phyloP scores from a whole-genome alignment of 306 rosid species.

The Lupinus albus region DNA sequence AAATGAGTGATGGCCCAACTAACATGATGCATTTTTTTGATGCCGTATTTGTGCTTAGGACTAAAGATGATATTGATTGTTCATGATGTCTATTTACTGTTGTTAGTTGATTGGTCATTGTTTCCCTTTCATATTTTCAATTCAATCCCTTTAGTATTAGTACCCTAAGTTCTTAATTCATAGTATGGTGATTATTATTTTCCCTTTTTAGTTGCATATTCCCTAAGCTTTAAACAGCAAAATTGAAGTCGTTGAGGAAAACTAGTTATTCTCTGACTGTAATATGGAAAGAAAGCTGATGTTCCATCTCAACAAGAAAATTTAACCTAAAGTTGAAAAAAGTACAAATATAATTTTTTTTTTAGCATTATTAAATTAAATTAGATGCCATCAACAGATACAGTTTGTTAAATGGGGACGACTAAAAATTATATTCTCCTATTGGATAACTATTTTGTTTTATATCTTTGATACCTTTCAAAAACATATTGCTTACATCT shows the following conservation, averaged over 20 bases:
- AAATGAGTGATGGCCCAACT: conserved; percentile 11
- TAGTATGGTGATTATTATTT: not conserved
- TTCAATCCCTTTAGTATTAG: no score
- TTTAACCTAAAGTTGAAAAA: no score
- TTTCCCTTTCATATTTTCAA: not conserved
- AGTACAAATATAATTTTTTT: no score
- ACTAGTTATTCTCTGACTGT: not conserved
- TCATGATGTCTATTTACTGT: conserved; percentile 39
- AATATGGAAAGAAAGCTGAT: conserved; percentile 6
- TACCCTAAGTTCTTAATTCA: no score
- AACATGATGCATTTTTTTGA: conserved; percentile 15
- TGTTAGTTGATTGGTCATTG: conserved; percentile 37
- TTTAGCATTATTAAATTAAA: no score
- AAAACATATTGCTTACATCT: conserved; percentile 2
- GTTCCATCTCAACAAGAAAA: not conserved
- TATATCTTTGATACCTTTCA: conserved; percentile 21
- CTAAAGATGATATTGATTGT: conserved; percentile 33
- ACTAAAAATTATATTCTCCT: no score
- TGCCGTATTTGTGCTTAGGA: conserved; percentile 29
- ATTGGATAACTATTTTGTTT: no score
- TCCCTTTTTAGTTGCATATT: conserved; percentile 16
- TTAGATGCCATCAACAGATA: no score
- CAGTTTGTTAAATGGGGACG: no score
- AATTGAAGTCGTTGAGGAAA: conserved; percentile 10
- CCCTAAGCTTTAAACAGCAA: not conserved